A percentile compares a stretch with the other conserved stretches of the same genome.
These are phyloP conservation scores for Argentina anserina DNA, from an alignment of 306 rosid genomes.

Conservation along the genomic window DNA sequence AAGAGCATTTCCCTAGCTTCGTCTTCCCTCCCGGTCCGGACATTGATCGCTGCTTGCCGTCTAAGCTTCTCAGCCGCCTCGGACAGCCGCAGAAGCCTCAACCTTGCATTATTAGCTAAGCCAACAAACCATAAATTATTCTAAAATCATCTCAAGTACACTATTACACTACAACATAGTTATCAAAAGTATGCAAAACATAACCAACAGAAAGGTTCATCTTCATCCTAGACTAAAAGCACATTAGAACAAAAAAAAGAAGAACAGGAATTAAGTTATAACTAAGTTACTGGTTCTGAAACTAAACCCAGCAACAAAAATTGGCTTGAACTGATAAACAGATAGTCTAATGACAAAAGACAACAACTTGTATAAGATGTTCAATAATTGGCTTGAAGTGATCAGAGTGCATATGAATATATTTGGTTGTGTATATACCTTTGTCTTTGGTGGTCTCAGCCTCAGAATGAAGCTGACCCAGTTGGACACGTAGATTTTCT, in stretches of 20 bases:
- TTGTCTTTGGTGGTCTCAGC: constrained; percentile 62
- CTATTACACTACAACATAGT: background rate
- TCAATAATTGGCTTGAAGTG: too few relatives aligned
- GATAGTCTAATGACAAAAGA: background rate
- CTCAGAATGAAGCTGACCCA: constrained; percentile 71
- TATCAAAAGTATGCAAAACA: background rate
- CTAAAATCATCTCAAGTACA: constrained; percentile 11
- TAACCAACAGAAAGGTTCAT: background rate
- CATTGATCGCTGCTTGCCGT: constrained; percentile 69
- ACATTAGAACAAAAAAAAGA: background rate
- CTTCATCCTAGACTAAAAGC: background rate
- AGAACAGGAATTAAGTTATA: background rate
- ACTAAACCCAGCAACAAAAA: background rate
- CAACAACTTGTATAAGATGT: background rate
- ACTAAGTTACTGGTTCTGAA: too few relatives aligned
- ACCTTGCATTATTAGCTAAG: constrained; percentile 78
- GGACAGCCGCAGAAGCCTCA: constrained; percentile 75
- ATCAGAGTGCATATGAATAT: too few relatives aligned
- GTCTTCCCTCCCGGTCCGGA: constrained; percentile 67
- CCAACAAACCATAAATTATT: constrained; percentile 25
- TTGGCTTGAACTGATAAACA: background rate
- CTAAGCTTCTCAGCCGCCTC: constrained; percentile 93
- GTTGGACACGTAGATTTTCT: constrained; percentile 61
- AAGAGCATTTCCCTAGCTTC: constrained; percentile 73
- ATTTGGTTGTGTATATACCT: constrained; percentile 31